phyloP scores from a whole-genome alignment of 2,329 filamentous ascomycete species.

The Xylaria sp. region DNA sequence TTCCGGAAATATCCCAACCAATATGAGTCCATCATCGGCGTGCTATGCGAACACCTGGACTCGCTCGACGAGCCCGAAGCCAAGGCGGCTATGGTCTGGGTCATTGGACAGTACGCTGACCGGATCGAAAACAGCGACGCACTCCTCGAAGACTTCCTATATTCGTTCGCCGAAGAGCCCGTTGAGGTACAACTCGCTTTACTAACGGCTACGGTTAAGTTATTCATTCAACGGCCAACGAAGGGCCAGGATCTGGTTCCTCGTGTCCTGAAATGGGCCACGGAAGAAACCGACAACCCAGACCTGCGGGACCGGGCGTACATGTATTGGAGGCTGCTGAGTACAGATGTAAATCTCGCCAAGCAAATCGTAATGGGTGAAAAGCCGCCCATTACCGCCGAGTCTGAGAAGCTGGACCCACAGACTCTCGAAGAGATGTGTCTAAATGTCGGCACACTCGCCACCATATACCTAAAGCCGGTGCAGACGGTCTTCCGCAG shows the following conservation, averaged over 20 bases:
- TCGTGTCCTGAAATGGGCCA: conserved; percentile 97
- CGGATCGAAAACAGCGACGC: conserved; percentile 97
- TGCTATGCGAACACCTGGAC: conserved; percentile 94
- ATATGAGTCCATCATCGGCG: conserved; percentile 97
- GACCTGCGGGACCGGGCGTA: conserved; percentile 95
- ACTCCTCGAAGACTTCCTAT: conserved; percentile 92
- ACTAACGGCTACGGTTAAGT: conserved; percentile 94
- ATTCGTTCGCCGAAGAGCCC: conserved; percentile 92
- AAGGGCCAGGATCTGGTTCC: conserved; percentile 94
- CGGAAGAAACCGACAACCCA: conserved; percentile 98
- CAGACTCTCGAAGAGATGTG: conserved; percentile 96
- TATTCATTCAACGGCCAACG: conserved; percentile 96
- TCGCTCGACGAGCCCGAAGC: conserved; percentile 97
- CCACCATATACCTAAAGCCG: conserved; percentile 97
- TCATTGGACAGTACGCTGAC: conserved; percentile 97
- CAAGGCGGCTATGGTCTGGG: conserved; percentile 99
- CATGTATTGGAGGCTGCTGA: conserved; percentile 99
- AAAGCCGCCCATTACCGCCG: conserved; percentile 95
- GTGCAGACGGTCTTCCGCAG: conserved; percentile 96
- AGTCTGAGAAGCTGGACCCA: conserved; percentile 93
- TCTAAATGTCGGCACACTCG: conserved; percentile 92
- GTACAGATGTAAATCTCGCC: conserved; percentile 87
- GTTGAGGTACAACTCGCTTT: conserved; percentile 95
- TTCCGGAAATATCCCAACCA: conserved; percentile 99
- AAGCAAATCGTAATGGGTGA: conserved; percentile 95